Evolutionary conservation across 2,329 filamentous ascomycete species (phyloP).

Genomic region (Paecilomyces formosus): DNA sequence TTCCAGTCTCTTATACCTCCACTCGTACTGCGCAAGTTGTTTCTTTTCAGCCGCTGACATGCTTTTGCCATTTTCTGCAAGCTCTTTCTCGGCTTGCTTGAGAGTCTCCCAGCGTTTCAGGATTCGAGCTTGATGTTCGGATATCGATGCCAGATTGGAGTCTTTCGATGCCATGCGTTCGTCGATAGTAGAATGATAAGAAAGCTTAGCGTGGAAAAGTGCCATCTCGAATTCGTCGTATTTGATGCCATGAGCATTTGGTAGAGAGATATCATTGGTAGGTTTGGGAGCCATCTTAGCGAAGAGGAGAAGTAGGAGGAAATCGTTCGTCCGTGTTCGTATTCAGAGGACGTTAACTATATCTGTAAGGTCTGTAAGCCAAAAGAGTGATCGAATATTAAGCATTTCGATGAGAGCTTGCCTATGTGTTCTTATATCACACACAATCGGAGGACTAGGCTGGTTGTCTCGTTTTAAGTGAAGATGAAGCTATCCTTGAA

Average conservation of each 20-base stretch:
- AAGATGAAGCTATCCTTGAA: neutral
- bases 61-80: conserved; percentile 22
- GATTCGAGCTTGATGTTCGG: conserved; percentile 25
- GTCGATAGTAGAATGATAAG: conserved; percentile 28
- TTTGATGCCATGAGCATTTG: conserved; percentile 24
- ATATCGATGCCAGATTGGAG: conserved; percentile 24
- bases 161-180: conserved; percentile 24
- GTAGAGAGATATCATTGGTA: conserved; percentile 10
- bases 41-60: conserved; percentile 22
- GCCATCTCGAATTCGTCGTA: conserved; percentile 33
- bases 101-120: conserved; percentile 29
- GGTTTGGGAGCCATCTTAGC: neutral
- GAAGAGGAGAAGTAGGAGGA: neutral
- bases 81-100: conserved; percentile 25
- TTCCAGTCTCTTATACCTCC: conserved; percentile 26
- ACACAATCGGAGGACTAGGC: neutral
- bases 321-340: neutral
- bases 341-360: neutral
- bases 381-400: neutral
- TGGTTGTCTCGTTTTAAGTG: neutral
- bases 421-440: neutral
- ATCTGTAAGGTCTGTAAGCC: neutral
- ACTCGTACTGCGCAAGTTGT: conserved; percentile 26
- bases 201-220: conserved; percentile 27
- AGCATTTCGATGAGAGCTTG: neutral